Evolutionary conservation across 2,329 filamentous ascomycete species (phyloP).

Genomic region (Rhynchosporium graminicola): DNA sequence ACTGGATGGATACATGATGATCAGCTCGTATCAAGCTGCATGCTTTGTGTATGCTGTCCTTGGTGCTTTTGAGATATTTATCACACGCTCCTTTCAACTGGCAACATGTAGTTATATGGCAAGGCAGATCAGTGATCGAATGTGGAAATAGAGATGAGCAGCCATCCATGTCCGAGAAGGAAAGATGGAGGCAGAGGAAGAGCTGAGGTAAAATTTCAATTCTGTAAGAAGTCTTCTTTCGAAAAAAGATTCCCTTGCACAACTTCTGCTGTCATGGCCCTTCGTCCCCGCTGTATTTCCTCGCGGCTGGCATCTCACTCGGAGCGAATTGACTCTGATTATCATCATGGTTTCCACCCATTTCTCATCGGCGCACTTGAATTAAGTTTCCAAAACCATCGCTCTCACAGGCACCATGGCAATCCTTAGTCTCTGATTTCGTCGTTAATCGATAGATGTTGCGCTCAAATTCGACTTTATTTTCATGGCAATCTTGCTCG

Average conservation of each 20-base stretch:
- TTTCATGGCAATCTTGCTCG: conserved; percentile 61
- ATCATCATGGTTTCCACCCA: conserved; percentile 78
- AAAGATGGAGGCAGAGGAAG: neutral
- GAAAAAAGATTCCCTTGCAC: conserved; percentile 53
- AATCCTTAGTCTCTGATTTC: conserved; percentile 62
- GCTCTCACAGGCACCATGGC: conserved; percentile 50
- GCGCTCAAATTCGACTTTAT: conserved; percentile 71
- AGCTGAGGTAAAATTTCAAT: conserved; percentile 55
- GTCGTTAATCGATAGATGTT: conserved; percentile 67
- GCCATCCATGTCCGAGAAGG: conserved; percentile 7
- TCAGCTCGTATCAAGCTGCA: conserved; percentile 54
- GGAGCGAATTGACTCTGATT: conserved; percentile 59
- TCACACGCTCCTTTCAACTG: conserved; percentile 51
- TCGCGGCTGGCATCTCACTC: conserved; percentile 54
- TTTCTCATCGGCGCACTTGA: conserved; percentile 65
- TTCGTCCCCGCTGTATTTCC: conserved; percentile 54
- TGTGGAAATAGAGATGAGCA: conserved; percentile 9
- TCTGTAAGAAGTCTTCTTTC: conserved; percentile 50
- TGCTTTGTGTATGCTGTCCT: conserved; percentile 59
- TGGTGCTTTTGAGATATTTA: conserved; percentile 56
- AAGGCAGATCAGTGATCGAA: neutral
- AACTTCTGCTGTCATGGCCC: conserved; percentile 54
- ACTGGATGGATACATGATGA: conserved; percentile 46
- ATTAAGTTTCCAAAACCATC: conserved; percentile 53
- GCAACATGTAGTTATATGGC: conserved; percentile 37